Conservation (phyloP, 2,329 filamentous ascomycete genomes). For the Phialemonium atrogriseum region DNA sequence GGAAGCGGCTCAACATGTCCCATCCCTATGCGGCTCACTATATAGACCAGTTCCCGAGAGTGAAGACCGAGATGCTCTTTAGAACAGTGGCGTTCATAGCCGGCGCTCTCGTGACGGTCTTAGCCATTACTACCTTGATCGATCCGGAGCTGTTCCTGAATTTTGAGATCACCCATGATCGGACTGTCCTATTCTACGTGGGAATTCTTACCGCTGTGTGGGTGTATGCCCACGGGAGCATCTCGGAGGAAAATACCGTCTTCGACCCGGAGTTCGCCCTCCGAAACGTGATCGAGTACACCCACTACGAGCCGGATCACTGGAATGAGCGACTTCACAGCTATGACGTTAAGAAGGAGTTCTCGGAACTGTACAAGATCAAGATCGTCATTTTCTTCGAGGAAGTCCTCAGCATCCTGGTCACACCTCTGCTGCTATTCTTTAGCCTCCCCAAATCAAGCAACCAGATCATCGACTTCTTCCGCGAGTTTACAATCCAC, state of each 20-base stretch:
- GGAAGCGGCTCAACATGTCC: conserved; percentile 86
- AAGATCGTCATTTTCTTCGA: conserved; percentile 88
- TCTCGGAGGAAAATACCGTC: conserved; percentile 80
- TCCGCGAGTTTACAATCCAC: conserved; percentile 94
- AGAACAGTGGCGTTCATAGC: conserved; percentile 81
- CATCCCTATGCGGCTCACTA: conserved; percentile 89
- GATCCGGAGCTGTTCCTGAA: conserved; percentile 85
- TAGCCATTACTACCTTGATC: conserved; percentile 75
- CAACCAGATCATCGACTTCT: conserved; percentile 94
- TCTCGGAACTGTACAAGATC: conserved; percentile 83
- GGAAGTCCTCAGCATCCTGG: conserved; percentile 84
- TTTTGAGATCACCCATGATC: conserved; percentile 84
- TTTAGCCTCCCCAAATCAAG: conserved; percentile 80
- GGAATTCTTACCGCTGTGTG: conserved; percentile 76
- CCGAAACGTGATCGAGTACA: conserved; percentile 83
- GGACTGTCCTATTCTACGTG: conserved; percentile 86
- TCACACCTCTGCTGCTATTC: conserved; percentile 83
- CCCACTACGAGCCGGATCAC: conserved; percentile 80
- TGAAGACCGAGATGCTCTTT: conserved; percentile 79
- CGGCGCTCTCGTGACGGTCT: conserved; percentile 76
- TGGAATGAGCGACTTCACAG: conserved; percentile 90
- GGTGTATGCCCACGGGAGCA: conserved; percentile 71
- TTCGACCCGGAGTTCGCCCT: conserved; percentile 90
- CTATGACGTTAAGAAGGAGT: conserved; percentile 86
- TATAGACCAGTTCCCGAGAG: conserved; percentile 91